Conservation (phyloP, 257 asterid genomes). For the Capsicum baccatum region DNA sequence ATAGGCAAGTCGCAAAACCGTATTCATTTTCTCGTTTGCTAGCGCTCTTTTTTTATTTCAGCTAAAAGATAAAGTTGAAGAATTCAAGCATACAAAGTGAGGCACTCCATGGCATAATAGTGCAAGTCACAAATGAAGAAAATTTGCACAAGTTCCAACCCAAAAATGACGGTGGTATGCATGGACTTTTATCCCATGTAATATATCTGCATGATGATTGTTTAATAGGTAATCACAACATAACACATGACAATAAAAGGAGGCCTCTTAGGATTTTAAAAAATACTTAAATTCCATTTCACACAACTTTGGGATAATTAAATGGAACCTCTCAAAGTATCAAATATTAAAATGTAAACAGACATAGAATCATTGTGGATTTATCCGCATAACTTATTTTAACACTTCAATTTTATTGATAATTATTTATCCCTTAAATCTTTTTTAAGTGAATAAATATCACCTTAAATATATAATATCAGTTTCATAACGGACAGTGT, state of each 20-base stretch:
- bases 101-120: not conserved
- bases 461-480: too few relatives aligned
- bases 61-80: not conserved
- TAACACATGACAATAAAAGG: not conserved
- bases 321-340: too few relatives aligned
- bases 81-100: conserved; percentile 11
- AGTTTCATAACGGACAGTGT: too few relatives aligned
- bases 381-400: too few relatives aligned
- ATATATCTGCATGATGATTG: conserved; percentile 4
- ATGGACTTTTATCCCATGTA: not conserved
- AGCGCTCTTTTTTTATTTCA: not conserved
- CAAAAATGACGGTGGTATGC: not conserved
- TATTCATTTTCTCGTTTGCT: accelerated
- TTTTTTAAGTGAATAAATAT: too few relatives aligned
- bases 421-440: too few relatives aligned
- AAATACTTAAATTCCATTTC: not conserved
- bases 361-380: too few relatives aligned
- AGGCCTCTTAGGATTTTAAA: too few relatives aligned
- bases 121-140: not conserved
- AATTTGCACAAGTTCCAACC: not conserved
- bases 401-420: too few relatives aligned
- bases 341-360: too few relatives aligned
- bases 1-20: not conserved
- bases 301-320: too few relatives aligned
- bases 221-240: not conserved